Evolutionary conservation across 2,329 filamentous ascomycete species (phyloP), one percentile per base, ranked within the genome.

Genomic region (Thelonectria rubi): DNA sequence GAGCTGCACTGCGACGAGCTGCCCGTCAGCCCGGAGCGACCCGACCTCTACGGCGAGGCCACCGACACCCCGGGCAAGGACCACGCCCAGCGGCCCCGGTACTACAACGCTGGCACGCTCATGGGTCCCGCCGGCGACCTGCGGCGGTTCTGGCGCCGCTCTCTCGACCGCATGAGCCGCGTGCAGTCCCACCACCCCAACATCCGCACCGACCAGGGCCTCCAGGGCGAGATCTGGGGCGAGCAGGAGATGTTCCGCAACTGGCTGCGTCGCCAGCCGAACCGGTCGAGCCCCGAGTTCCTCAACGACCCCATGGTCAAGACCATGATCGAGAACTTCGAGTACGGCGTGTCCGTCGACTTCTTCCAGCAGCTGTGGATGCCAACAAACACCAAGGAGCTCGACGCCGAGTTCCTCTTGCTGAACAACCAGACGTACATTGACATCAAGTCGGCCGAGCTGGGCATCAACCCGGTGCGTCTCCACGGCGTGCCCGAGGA

Each of bases 151-250:
- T 63, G 72, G 17, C 65, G 65, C 9, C 69, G 69, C 0, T 67
- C 60, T 3, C 52, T 66, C 3, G 65, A 68, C 8, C 62, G 63
- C 5, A 68, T 76, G 55, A 57, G 68, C 1, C 58, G 56, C 10
- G 60, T 52, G 0, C 32, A 59, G 5, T 52, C 52, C 0, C 55
- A 58, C 0, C 59, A 65, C 0, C 47, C 32, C 1, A 14, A 61
- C 0, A 40, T 75, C 0, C 65, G 63, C 26, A 71, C 68, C 24
- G 72, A 76, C 11, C 74, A 76, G 24, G 72, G 68, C 7, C 42
- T 75, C 7, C 67, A 74, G 17, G 73, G 56, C 0, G 69, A 74
- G 12, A 64, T 76, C 0, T 69, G 73, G 9, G 72, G 69, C 0
- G 72, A 74, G 62, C 69, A 68, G 30, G 67, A 71, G 34, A 50